phyloP scores from a whole-genome alignment of 2,329 filamentous ascomycete species.

The Aspergillus felis region DNA sequence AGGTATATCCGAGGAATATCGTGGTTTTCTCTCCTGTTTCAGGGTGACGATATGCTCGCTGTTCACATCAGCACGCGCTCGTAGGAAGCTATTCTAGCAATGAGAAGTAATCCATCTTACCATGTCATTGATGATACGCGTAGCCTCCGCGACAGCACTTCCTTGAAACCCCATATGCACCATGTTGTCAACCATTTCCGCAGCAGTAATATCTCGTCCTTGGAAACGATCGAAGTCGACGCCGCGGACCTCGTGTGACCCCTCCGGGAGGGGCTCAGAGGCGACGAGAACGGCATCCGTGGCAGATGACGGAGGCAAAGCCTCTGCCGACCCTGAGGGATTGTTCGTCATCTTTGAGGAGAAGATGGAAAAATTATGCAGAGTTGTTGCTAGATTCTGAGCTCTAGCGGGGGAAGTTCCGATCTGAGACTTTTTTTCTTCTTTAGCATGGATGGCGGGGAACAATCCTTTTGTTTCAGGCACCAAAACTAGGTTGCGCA shows the following conservation, averaged over 20 bases:
- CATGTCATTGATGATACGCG: conserved; percentile 94
- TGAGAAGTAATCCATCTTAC: conserved; percentile 44
- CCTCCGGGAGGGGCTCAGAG: conserved; percentile 76
- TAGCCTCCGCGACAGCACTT: conserved; percentile 76
- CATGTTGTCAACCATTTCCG: conserved; percentile 79
- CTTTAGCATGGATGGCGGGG: conserved; percentile 1
- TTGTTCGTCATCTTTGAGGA: not conserved
- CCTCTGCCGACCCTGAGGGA: conserved; percentile 15
- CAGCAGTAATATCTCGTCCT: conserved; percentile 71
- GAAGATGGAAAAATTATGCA: not conserved
- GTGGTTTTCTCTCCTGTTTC: conserved; percentile 78
- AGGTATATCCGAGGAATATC: conserved; percentile 96
- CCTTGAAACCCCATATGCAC: conserved; percentile 81
- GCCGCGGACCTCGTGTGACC: conserved; percentile 77
- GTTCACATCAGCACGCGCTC: conserved; percentile 24
- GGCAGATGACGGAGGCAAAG: conserved; percentile 54
- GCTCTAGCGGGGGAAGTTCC: not conserved
- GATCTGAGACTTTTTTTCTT: conserved; percentile 3
- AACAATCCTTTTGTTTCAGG: conserved; percentile 3
- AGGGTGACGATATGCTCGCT: conserved; percentile 76
- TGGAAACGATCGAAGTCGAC: conserved; percentile 83
- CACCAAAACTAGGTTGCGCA: not conserved
- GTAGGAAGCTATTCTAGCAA: not conserved
- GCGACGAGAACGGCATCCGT: conserved; percentile 80
- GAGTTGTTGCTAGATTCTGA: not conserved